Base-by-base conservation (phyloP, 345 rosid genomes). In the Populus tremula region DNA sequence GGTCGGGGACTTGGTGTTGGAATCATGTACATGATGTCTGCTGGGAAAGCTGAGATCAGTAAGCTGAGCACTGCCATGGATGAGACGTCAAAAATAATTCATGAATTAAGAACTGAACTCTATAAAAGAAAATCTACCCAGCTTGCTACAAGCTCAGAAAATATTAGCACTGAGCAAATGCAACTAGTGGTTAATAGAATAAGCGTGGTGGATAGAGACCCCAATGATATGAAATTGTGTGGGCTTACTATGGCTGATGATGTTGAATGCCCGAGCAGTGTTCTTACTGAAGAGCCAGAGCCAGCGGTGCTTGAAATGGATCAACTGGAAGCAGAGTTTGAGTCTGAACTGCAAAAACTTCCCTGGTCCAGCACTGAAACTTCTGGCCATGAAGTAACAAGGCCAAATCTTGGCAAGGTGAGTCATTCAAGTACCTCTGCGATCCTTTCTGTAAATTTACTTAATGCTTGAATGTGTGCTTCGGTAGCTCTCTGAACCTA, bases 1-100 rank as follows among this genome's bases (percentile, higher is more conserved):
- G 84, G 83, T 35, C 86, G 90, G 76, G 92, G 92, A 23, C 86
- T 94, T 77, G 90, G 97, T 67, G 79, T 89, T 11, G 95, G 94
- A 54, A 88, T 94, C 78, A 86, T 94, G 92, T 90, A 85, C 84
- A 91, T 91, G 90, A 88, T 93, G 95, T 90, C 94, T 69, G 72
- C 92, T 53, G 91, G 90, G 81, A 90, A 88, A 80, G 78, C 78
- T 71, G 95, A 93, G 86, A 85, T 94, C 69, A 81, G 79, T 76
- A 91, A 84, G 84, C 84, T 91, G 71, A 88, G 88, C 76, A 68
- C 82, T 49, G 81, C 94, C 65, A 79, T 94, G 76, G 92, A 93
- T 70, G 93, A 90, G 87, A 93, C 95, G 70, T 81, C 85, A 70
- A 89, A 89, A 84, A 86, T 79, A 68, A 89, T 94, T 70, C 86